Percentiles rank a stretch among this genome's conserved stretches.
phyloP scores from a whole-genome alignment of 177 flowering plant species.

The Vitis hybrid region DNA sequence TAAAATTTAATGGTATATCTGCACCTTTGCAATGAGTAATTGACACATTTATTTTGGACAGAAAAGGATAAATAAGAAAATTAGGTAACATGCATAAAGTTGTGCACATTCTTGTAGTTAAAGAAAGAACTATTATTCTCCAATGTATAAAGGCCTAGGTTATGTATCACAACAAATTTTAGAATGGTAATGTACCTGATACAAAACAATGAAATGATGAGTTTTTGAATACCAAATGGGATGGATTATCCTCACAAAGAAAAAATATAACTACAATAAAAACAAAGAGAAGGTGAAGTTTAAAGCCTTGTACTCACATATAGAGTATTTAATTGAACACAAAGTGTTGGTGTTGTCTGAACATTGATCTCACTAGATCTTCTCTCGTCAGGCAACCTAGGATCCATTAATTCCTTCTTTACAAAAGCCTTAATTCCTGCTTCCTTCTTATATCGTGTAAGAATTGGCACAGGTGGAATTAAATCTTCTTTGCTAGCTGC shows the following conservation, averaged over 20 bases:
- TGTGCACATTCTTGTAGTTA: not conserved
- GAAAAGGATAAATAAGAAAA: not conserved
- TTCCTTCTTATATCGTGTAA: slow-evolving; percentile 87
- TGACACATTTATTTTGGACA: not conserved
- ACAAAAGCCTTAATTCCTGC: slow-evolving; percentile 92
- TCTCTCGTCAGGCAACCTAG: slow-evolving; percentile 70
- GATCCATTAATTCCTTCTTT: slow-evolving; percentile 79
- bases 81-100: not conserved
- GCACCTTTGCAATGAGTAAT: too few species aligned
- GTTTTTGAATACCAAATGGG: not conserved
- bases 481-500: slow-evolving; percentile 89
- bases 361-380: slow-evolving; percentile 69
- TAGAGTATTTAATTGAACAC: slow-evolving; percentile 87
- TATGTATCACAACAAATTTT: not conserved
- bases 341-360: slow-evolving; percentile 68
- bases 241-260: not conserved
- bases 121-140: too few species aligned
- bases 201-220: not conserved
- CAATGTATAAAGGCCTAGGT: not conserved
- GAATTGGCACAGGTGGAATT: slow-evolving; percentile 89
- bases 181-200: not conserved
- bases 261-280: too few species aligned
- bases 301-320: slow-evolving; percentile 57
- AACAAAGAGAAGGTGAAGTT: slow-evolving; percentile 7
- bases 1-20: too few species aligned